phyloP scores from a whole-genome alignment of 2,329 filamentous ascomycete genomes.

The Aspergillus quadrilineatus region DNA sequence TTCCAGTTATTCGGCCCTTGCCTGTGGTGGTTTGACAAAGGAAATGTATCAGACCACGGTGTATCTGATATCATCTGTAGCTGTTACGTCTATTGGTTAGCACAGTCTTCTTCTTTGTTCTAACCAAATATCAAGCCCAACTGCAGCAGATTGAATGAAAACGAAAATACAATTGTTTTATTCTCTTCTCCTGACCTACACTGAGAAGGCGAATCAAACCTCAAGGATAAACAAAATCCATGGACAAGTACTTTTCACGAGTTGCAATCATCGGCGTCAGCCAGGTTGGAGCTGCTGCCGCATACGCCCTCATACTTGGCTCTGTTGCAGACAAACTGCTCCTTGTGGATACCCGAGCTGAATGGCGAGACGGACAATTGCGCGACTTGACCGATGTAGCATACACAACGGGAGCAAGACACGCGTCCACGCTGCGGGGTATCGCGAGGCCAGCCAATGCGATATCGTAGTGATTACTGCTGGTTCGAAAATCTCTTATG shows the following conservation, averaged over 20 bases:
- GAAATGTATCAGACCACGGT: too few relatives aligned
- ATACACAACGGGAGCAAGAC: slow-evolving; percentile 33
- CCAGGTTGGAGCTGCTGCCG: slow-evolving; percentile 6
- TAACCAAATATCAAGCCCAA: too few relatives aligned
- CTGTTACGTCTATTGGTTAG: too few relatives aligned
- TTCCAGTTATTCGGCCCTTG: too few relatives aligned
- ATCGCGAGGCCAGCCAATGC: slow-evolving; percentile 52
- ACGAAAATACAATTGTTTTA: too few relatives aligned
- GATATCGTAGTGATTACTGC: slow-evolving; percentile 58
- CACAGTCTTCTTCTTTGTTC: too few relatives aligned
- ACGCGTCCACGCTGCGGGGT: slow-evolving; percentile 46
- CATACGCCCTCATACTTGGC: slow-evolving; percentile 44
- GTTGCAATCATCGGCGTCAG: slow-evolving; percentile 11
- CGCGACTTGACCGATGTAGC: slow-evolving; percentile 53
- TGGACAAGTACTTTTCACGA: background rate
- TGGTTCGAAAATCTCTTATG: slow-evolving; percentile 50
- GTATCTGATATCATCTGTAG: too few relatives aligned
- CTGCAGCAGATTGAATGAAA: too few relatives aligned
- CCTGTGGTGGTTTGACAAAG: too few relatives aligned
- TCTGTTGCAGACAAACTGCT: slow-evolving; percentile 54
- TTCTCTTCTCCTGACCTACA: too few relatives aligned
- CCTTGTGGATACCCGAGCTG: slow-evolving; percentile 51
- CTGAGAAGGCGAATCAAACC: too few relatives aligned
- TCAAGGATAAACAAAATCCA: too few relatives aligned
- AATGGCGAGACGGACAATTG: slow-evolving; percentile 48